Conservation (phyloP, 2,329 filamentous ascomycete genomes). For the Cordyceps cicadae region DNA sequence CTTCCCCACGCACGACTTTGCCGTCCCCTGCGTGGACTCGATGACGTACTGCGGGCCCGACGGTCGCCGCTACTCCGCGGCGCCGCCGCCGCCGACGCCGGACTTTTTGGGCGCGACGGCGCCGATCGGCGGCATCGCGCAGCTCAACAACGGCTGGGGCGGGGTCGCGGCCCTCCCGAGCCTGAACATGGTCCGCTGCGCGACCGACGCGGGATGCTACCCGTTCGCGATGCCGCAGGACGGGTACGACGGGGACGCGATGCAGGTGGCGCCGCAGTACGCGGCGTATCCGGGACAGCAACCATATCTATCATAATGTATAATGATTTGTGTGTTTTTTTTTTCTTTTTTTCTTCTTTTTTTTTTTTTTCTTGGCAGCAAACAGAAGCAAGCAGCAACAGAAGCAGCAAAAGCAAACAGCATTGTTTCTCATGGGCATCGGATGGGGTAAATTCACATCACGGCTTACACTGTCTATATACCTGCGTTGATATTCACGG, state of each 20-base stretch:
- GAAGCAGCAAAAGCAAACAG: background rate
- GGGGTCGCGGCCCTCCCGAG: background rate
- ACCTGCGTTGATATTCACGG: background rate
- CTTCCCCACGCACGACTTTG: background rate
- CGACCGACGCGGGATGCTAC: background rate
- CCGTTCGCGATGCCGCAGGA: background rate
- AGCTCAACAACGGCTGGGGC: background rate
- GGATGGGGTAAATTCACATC: background rate
- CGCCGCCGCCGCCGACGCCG: background rate
- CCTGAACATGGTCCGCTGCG: background rate
- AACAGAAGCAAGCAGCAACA: too few species aligned
- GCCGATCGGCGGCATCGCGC: background rate
- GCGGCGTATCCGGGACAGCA: background rate
- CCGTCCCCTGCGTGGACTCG: background rate
- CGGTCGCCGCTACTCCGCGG: conserved; percentile 1
- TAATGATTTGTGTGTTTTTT: background rate
- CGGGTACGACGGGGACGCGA: background rate
- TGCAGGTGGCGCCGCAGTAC: background rate
- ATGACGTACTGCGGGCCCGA: background rate
- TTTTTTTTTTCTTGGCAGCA: too few species aligned
- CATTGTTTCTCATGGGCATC: background rate
- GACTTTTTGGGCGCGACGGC: background rate
- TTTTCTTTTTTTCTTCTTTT: too few species aligned
- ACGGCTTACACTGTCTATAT: background rate
- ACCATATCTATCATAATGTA: conserved; percentile 4